Percentiles rank a stretch among this genome's conserved stretches.
Conservation (phyloP, 2,329 filamentous ascomycete genomes). For the Volutella citrinella region DNA sequence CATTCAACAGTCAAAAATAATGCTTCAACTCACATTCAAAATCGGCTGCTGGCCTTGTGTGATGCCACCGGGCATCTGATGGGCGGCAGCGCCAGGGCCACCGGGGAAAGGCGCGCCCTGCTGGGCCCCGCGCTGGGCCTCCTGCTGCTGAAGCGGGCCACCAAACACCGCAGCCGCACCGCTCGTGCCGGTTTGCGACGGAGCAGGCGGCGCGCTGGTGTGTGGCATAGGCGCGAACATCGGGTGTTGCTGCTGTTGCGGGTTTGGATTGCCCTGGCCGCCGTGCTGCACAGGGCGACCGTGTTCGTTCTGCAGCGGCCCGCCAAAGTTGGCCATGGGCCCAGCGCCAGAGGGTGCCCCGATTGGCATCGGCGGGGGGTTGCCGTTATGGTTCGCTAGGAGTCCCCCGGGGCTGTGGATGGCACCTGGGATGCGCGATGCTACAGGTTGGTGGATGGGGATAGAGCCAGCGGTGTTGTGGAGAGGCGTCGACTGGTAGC, state of each 20-base stretch:
- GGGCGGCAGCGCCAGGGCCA: conserved; percentile 36
- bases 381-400: conserved; percentile 68
- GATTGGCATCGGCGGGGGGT: conserved; percentile 50
- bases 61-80: conserved; percentile 38
- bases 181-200: conserved; percentile 55
- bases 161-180: conserved; percentile 66
- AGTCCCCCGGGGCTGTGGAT: conserved; percentile 93
- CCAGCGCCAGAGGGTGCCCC: conserved; percentile 49
- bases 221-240: conserved; percentile 56
- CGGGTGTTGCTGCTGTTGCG: conserved; percentile 51
- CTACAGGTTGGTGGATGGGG: conserved; percentile 91
- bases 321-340: conserved; percentile 50
- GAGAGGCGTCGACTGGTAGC: conserved; percentile 67
- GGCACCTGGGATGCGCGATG: conserved; percentile 72
- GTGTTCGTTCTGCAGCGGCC: conserved; percentile 51
- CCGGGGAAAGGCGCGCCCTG: conserved; percentile 45
- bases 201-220: conserved; percentile 47
- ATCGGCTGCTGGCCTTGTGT: conserved; percentile 43
- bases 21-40: conserved; percentile 49
- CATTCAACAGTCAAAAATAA: too few species aligned
- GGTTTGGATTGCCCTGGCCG: conserved; percentile 43
- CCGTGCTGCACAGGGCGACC: conserved; percentile 50
- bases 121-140: conserved; percentile 51
- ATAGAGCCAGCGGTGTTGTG: conserved; percentile 87
- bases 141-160: conserved; percentile 65